Evolutionary conservation across 1,139 yeast genomes (phyloP), one percentile per base, ranked within the genome.

Genomic region (Suhomyces chickasaworum): DNA sequence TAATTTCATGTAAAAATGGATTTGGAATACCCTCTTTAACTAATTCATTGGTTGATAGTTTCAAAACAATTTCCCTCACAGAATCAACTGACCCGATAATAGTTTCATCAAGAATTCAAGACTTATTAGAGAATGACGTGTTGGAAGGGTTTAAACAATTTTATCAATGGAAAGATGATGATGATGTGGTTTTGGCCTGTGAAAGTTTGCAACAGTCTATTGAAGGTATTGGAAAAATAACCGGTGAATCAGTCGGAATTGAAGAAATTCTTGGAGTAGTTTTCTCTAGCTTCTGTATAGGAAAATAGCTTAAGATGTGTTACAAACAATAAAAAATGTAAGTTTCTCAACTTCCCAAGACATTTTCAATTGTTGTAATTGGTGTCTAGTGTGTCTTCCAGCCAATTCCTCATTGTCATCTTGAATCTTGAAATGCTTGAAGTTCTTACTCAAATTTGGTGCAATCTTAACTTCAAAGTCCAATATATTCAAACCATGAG

Each of bases 251-350:
- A 0, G 83, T 93, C 12, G 96, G 96, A 0, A 78, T 91, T 0
- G 98, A 93, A 58, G 99, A 93, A 60, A 83, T 95, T 1, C 69
- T 95, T 9, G 97, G 95, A 0, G 93, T 88, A 3, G 95, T 93
- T 0, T 93, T 93, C 61, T 84, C 96, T 5, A 87, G 83, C 53
- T 95, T 93, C 61, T 93, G 99, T 64, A 89, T 93, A 37, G 99
- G 99, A 5, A 93, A 93, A 65, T 93, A 71, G 44, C 16, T 29
- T 31, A 42, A n/a, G 49, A 38, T 18, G 55, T 49, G 34, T 51
- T 54, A 42, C 59, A 55, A n/a, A 56, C 53, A 43, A 56, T 46
- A 40, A 37, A 74, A 44, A 75, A 66, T 3, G 68, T 71, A 48
- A 71, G 56, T 50, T 66, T 71, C 56, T 77, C 81, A 20, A 69